Conservation (phyloP, 192 early-diverging fungal species). For the Backusella liffmaniae region DNA sequence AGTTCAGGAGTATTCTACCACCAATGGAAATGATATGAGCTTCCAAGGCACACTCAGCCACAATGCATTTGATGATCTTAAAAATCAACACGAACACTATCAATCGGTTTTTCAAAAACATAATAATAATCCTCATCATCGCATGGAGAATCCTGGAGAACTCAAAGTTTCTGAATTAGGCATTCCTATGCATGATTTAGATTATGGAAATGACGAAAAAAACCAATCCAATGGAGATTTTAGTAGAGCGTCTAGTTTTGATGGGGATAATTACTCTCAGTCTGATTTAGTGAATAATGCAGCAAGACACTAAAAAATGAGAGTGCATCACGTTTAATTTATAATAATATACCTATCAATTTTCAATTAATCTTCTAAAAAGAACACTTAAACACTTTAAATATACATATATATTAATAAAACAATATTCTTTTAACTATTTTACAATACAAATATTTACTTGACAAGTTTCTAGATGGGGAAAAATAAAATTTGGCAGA, state of each 20-base stretch:
- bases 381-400: neutral
- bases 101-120: constrained; percentile 5
- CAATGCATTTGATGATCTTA: constrained; percentile 21
- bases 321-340: neutral
- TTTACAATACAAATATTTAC: no score
- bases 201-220: neutral
- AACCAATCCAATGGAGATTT: neutral
- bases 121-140: neutral
- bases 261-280: neutral
- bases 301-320: neutral
- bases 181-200: neutral
- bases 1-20: neutral
- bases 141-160: neutral
- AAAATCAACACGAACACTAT: constrained; percentile 18
- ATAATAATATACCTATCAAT: neutral
- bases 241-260: neutral
- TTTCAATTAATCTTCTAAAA: neutral
- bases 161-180: neutral
- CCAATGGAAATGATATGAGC: neutral
- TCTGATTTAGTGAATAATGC: neutral
- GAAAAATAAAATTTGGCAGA: no score
- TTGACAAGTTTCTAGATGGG: no score
- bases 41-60: constrained; percentile 18
- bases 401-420: neutral
- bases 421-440: neutral